Base-by-base conservation (phyloP, 2,329 filamentous ascomycete genomes). In the Hysterium pulicare region DNA sequence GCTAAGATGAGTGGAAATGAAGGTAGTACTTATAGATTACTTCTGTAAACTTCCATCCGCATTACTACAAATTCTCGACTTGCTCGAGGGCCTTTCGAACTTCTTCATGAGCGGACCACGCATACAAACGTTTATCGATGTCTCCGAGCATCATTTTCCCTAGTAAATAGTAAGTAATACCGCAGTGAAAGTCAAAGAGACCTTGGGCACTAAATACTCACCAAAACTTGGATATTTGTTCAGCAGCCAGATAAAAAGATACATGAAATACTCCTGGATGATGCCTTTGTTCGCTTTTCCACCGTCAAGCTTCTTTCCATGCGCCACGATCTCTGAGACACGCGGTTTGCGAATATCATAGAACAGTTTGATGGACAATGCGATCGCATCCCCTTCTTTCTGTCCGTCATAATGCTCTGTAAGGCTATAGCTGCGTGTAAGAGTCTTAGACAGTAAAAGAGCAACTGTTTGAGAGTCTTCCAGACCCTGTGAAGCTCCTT, bases 401-500 rank as follows among this genome's bases (percentile, higher is more conserved):
- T 28, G 13, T 32, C 19, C 9, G 33, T 28, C 28, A 30, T 17
- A 33, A n/a, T n/a, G n/a, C 44, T 26, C 40, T 38, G 9, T 40
- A 38, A 24, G 33, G 35, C 19, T 38, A 26, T 38, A 28, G 35
- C 22, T 16, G 26, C 40, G 6, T 24, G 41, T 33, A 20, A 51
- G 31, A 19, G 43, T 33, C 15, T 44, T 31, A 9, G 40, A 39
- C 8, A 67, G 54, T 2, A 77, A 58, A 19, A 75, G 45, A 0
- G 67, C 61, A 8, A 79, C 60, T 1, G 71, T 66, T 46, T 76
- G 71, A 0, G 68, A 69, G 57, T 82, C 78, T 54, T 82, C 78
- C 9, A 82, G 53, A 0, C 75, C 78, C 56, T 80, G 77, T 3
- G 71, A 74, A 0, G 73, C 70, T 0, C 78, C 79, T 55, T 81